Conservation (phyloP, 305 asterid species). For the Fraxinus sp. region DNA sequence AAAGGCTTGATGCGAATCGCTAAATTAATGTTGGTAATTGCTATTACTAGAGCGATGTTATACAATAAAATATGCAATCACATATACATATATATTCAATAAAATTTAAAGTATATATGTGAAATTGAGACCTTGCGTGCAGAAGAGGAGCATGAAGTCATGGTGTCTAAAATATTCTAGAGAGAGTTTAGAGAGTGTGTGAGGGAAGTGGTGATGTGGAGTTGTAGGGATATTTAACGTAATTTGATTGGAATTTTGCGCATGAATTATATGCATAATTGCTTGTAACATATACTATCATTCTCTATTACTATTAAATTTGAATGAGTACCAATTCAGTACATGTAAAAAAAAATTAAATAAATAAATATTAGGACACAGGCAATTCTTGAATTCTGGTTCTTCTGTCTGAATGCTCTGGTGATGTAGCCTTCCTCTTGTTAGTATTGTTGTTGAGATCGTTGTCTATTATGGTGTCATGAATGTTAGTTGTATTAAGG, state of each 20-base stretch:
- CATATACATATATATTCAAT: neutral
- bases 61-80: neutral
- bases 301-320: neutral
- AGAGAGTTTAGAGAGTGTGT: neutral
- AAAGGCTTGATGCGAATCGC: neutral
- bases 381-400: slow-evolving; percentile 40
- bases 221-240: neutral
- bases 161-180: slow-evolving; percentile 35
- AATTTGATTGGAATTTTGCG: neutral
- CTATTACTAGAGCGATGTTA: neutral
- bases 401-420: slow-evolving; percentile 35
- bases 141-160: slow-evolving; percentile 79
- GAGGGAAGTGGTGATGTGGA: neutral
- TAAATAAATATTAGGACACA: slow-evolving; percentile 11
- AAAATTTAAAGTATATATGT: neutral
- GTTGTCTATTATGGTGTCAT: neutral
- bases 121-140: slow-evolving; percentile 68
- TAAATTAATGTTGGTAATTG: neutral
- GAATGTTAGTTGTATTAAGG: slow-evolving; percentile 4
- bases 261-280: neutral
- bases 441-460: slow-evolving; percentile 19
- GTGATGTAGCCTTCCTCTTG: slow-evolving; percentile 40
- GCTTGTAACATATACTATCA: neutral
- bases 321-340: neutral
- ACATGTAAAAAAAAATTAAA: neutral